Evolutionary conservation across 495 filamentous ascomycete species (phyloP).

Genomic region (Rostrohypoxylon terebratum): DNA sequence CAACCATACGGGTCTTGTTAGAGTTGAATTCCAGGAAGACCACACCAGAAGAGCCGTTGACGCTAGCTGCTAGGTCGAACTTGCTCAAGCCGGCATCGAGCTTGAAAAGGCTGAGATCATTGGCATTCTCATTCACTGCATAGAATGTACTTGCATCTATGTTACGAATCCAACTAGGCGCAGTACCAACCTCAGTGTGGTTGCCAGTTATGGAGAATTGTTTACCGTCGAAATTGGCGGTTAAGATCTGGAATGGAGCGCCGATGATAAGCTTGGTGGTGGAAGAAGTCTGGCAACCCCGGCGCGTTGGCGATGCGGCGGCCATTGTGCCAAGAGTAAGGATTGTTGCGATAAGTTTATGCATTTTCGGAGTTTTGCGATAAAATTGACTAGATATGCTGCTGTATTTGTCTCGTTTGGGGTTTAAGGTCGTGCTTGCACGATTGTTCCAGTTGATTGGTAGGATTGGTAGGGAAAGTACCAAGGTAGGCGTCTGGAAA

Average conservation of each 20-base stretch:
- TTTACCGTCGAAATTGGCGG: constrained; percentile 45
- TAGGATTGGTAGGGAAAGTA: not conserved
- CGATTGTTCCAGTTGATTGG: not conserved
- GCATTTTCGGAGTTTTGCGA: constrained; percentile 26
- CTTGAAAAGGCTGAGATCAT: constrained; percentile 42
- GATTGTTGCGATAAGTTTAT: constrained; percentile 35
- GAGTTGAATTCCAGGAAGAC: constrained; percentile 50
- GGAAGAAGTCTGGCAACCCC: constrained; percentile 14
- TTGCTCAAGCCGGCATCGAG: constrained; percentile 31
- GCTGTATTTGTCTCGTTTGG: too few species aligned
- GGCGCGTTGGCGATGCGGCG: constrained; percentile 30
- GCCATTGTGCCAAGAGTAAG: constrained; percentile 41
- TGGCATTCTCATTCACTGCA: constrained; percentile 49
- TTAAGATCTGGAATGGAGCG: constrained; percentile 45
- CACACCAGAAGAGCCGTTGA: constrained; percentile 47
- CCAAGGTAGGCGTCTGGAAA: not conserved
- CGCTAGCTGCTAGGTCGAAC: constrained; percentile 22
- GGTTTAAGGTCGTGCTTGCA: constrained; percentile 10
- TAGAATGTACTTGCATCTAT: constrained; percentile 45
- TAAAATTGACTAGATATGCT: constrained; percentile 10
- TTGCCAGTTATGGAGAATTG: constrained; percentile 48
- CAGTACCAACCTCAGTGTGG: constrained; percentile 39
- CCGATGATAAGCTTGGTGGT: constrained; percentile 45
- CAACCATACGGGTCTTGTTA: constrained; percentile 45
- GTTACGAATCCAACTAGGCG: constrained; percentile 51